A percentile compares a stretch with the other conserved stretches of the same genome.
Conservation (phyloP, 83 land plant genomes). For the Picea abies region DNA sequence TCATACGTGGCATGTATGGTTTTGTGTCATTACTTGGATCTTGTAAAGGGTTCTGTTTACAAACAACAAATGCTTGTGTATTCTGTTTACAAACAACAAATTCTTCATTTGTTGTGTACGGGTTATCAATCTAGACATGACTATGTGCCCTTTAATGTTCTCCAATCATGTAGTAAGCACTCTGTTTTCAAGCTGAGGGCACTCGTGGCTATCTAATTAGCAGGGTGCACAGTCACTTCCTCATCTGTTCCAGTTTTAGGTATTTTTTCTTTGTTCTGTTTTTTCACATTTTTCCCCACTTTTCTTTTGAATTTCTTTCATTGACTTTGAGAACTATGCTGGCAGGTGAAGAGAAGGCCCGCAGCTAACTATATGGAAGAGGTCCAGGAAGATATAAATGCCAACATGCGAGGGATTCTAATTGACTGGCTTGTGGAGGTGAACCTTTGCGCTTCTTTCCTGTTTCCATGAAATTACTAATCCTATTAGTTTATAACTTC, state of each 20-base stretch:
- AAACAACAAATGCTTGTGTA: not conserved
- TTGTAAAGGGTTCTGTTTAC: not conserved
- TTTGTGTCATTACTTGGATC: not conserved
- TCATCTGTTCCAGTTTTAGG: not conserved
- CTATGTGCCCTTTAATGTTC: no score
- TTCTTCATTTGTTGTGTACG: not conserved
- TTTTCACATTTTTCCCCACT: slow-evolving; percentile 1
- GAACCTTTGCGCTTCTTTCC: not conserved
- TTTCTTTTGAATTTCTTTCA: not conserved
- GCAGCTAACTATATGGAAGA: slow-evolving; percentile 79
- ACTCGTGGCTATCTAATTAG: no score
- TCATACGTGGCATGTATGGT: not conserved
- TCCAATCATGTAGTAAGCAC: no score
- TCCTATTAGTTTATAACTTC: not conserved
- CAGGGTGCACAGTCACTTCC: no score
- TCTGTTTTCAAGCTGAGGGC: no score
- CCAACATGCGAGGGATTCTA: slow-evolving; percentile 85
- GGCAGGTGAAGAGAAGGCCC: slow-evolving; percentile 90
- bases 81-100: not conserved
- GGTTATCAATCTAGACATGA: not conserved
- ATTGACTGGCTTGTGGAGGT: slow-evolving; percentile 99
- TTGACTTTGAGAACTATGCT: slow-evolving; percentile 8
- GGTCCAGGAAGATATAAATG: slow-evolving; percentile 81
- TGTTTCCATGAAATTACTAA: not conserved
- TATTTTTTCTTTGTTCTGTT: not conserved